Base-by-base conservation (phyloP, 352 stramenopile genomes). In the Phytopythium sindhum region DNA sequence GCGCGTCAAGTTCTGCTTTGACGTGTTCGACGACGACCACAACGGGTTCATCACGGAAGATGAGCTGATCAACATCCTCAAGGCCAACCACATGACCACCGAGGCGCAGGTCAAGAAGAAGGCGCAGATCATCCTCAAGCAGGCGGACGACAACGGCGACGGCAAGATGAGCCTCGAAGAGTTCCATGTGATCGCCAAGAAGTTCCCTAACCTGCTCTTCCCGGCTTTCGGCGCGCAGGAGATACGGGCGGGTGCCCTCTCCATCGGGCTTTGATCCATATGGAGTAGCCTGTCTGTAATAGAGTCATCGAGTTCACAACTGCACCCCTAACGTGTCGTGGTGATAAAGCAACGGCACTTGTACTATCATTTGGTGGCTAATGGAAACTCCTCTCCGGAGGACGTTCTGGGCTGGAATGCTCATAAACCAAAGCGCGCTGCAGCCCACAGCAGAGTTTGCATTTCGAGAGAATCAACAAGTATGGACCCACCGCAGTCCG, bases 11-110 rank as follows among this genome's bases (percentile, higher is more conserved):
- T 97, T 98, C 60, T 95, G 89, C 64, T 98, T 98, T 67, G 90
- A 97, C 26, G 89, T 98, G 56, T 98, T 97, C 59, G 94, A 98
- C 66, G 90, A 97, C 58, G 94, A 98, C 67, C 82, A 92, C 75
- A 96, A 93, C 52, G 85, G 85, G 24, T 97, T 93, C 63, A 89
- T 97, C 67, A 94, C 86, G 0, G 74, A 94, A 57, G 78, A 92
- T 42, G 91, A 98, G 70, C 84, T 98, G 23, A 71, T 96, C 17
- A 89, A 93, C 41, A 97, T 98, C 50, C 76, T 98, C 60, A 91
- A 89, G 58, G 91, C 87, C 4, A 97, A 96, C 57, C 89, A 98
- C 71, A 78, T 98, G 74, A 63, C 68, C 17, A 89, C 81, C 3
- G 72, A 77, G 29, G 81, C 79, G 29, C 84, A 93, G 64, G 90